Evolutionary conservation across 768 basidiomycete genomes (phyloP).

Genomic region (Pulveroboletus ravenelii): DNA sequence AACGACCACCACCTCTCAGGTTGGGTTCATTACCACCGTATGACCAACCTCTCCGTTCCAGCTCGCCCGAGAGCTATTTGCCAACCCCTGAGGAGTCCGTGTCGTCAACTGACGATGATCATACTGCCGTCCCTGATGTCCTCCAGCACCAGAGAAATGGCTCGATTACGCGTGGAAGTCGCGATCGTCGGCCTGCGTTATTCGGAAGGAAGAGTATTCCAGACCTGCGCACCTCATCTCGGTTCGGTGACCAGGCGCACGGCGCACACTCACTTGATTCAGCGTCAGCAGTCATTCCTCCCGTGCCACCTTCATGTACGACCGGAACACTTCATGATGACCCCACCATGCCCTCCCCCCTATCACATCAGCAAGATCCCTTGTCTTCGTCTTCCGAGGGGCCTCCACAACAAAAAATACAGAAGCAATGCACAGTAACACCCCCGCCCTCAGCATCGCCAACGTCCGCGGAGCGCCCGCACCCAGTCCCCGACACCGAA

Average conservation of each 20-base stretch:
- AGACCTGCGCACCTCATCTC: conserved; percentile 58
- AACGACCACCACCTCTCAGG: conserved; percentile 47
- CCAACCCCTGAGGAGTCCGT: conserved; percentile 57
- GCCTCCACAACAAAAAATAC: conserved; percentile 18
- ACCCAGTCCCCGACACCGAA: conserved; percentile 60
- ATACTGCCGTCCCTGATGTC: conserved; percentile 25
- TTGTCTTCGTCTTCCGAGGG: conserved; percentile 36
- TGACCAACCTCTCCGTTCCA: conserved; percentile 42
- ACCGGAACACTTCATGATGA: conserved; percentile 23
- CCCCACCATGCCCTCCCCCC: conserved; percentile 35
- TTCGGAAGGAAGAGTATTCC: conserved; percentile 80
- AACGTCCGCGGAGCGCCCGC: conserved; percentile 31
- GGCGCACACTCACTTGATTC: conserved; percentile 26
- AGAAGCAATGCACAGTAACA: conserved; percentile 28
- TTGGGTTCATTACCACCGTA: conserved; percentile 42
- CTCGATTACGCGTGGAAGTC: conserved; percentile 42
- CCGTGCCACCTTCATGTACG: conserved; percentile 6
- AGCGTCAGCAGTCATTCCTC: conserved; percentile 9
- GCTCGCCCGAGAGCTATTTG: conserved; percentile 49
- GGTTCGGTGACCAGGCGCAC: conserved; percentile 31
- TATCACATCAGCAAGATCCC: conserved; percentile 44
- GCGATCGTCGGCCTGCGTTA: conserved; percentile 36
- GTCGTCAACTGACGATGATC: conserved; percentile 44
- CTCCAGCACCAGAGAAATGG: conserved; percentile 46
- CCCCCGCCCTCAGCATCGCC: conserved; percentile 37